Evolutionary conservation across 2,329 filamentous ascomycete genomes (phyloP).

Genomic region (Fusarium sp.): DNA sequence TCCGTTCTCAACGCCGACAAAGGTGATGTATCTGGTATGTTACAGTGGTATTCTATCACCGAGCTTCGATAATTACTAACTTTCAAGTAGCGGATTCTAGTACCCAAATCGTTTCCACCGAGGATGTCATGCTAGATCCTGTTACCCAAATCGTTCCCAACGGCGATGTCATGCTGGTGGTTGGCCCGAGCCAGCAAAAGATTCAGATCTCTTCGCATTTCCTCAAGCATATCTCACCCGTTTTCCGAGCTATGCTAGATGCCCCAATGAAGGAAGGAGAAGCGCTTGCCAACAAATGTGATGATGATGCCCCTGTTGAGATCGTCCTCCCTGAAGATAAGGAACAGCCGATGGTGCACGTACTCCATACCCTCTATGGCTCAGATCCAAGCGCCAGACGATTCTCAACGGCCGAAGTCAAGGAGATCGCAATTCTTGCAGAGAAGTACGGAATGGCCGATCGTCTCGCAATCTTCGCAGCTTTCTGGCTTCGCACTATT

Average conservation of each 20-base stretch:
- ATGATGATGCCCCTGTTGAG: rapidly evolving
- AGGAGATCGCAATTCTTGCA: not conserved
- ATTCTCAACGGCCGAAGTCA: rapidly evolving
- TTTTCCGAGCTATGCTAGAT: not conserved
- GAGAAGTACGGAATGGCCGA: not conserved
- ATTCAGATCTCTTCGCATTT: not conserved
- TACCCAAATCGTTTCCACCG: no score
- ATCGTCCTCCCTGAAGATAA: not conserved
- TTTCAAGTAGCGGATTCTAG: no score
- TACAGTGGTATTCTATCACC: not conserved
- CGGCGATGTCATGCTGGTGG: not conserved
- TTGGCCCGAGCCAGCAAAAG: not conserved
- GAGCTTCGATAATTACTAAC: rapidly evolving
- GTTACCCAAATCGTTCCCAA: not conserved
- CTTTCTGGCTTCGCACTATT: not conserved
- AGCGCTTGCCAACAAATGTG: rapidly evolving
- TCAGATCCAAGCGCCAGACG: rapidly evolving
- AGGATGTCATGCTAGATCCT: no score
- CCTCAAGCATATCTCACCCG: not conserved
- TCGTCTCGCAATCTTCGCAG: rapidly evolving
- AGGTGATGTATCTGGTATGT: not conserved
- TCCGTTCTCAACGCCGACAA: rapidly evolving
- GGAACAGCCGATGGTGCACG: rapidly evolving
- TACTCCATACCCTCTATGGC: rapidly evolving
- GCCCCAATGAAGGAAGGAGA: not conserved